These are phyloP conservation scores for Talaromyces sp. DNA, from an alignment of 2,329 filamentous ascomycete species.

Conservation along the genomic window DNA sequence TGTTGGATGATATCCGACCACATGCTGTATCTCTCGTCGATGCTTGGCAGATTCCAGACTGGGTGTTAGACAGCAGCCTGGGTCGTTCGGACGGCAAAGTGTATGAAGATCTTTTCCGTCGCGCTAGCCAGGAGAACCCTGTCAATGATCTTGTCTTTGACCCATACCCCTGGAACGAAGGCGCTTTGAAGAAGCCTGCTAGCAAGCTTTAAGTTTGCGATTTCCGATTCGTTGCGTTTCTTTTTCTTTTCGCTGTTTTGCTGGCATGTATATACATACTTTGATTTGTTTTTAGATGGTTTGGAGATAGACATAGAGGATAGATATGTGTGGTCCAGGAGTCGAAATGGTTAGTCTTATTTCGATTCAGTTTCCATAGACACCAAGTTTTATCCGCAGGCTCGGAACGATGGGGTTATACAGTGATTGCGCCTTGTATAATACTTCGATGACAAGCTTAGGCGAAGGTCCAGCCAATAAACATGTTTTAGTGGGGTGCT, in stretches of 20 bases:
- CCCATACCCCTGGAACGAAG: slow-evolving; percentile 32
- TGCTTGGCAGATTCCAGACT: slow-evolving; percentile 71
- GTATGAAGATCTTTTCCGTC: slow-evolving; percentile 70
- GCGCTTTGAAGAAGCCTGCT: neutral
- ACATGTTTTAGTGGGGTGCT: neutral
- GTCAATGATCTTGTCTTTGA: slow-evolving; percentile 68
- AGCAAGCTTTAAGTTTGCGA: neutral
- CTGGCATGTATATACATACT: neutral
- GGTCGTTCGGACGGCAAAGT: slow-evolving; percentile 69
- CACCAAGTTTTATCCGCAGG: neutral
- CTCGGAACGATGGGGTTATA: no score
- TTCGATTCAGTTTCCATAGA: neutral
- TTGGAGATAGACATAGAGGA: neutral
- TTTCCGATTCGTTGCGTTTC: neutral
- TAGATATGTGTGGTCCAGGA: neutral
- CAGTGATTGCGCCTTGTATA: no score
- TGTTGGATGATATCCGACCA: slow-evolving; percentile 66
- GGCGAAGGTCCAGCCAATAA: neutral
- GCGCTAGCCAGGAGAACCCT: slow-evolving; percentile 67
- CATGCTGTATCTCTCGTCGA: slow-evolving; percentile 69
- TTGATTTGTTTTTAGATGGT: neutral
- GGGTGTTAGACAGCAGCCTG: slow-evolving; percentile 67
- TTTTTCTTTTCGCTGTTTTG: neutral
- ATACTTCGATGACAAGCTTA: no score
- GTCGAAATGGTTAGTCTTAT: neutral